These are phyloP conservation scores for Suhomyces sp. DNA, from an alignment of 805 yeast species.

Conservation along the genomic window DNA sequence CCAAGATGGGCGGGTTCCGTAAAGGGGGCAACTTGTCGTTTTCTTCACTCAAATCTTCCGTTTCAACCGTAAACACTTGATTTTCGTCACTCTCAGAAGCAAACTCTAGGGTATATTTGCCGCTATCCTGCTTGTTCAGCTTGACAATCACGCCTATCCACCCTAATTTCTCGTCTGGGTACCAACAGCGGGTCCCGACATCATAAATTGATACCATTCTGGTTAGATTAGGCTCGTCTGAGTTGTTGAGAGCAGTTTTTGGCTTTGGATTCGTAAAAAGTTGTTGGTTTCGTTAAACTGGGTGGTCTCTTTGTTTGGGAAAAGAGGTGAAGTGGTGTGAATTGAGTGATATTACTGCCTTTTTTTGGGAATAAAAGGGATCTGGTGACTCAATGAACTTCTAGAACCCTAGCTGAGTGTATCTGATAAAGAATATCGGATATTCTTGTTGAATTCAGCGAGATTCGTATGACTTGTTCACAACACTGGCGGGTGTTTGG, in stretches of 20 bases:
- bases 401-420: background rate
- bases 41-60: slow-evolving; percentile 49
- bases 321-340: background rate
- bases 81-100: slow-evolving; percentile 48
- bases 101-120: slow-evolving; percentile 47
- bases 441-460: background rate
- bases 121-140: slow-evolving; percentile 37
- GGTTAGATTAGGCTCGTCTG: background rate
- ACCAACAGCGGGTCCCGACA: slow-evolving; percentile 71
- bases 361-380: background rate
- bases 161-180: slow-evolving; percentile 68
- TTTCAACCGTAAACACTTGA: slow-evolving; percentile 45
- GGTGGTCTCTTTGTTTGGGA: background rate
- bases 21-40: slow-evolving; percentile 68
- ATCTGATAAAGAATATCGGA: background rate
- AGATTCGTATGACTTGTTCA: background rate
- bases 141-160: slow-evolving; percentile 72
- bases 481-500: slow-evolving; percentile 5
- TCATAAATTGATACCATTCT: slow-evolving; percentile 22
- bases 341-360: background rate
- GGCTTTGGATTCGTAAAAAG: background rate
- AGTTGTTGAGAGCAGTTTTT: background rate
- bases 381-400: background rate
- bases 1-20: slow-evolving; percentile 88
- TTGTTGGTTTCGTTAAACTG: background rate